phyloP scores from a whole-genome alignment of 805 yeast genomes.

The Schwanniomyces vanrijiae region DNA sequence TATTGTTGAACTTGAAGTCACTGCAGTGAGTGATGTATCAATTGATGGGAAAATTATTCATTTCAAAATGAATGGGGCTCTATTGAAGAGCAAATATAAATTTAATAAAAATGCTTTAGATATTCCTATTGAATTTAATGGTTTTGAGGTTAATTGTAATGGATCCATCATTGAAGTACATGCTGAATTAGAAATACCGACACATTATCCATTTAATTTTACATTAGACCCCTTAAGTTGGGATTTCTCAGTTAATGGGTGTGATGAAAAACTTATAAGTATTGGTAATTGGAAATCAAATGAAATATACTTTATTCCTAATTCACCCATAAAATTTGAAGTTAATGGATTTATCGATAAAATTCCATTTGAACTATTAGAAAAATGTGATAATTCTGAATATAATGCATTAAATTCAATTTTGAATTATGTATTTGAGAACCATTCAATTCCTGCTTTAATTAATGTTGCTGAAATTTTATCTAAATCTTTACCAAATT shows the following conservation, averaged over 20 bases:
- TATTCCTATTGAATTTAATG: conserved; percentile 15
- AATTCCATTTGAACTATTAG: conserved; percentile 17
- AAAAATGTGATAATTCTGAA: conserved; percentile 17
- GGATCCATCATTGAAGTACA: conserved; percentile 8
- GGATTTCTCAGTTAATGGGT: conserved; percentile 27
- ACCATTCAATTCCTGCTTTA: conserved; percentile 13
- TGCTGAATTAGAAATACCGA: conserved; percentile 9
- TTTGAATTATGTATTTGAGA: conserved; percentile 16
- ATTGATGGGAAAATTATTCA: conserved; percentile 16
- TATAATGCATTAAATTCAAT: conserved; percentile 19
- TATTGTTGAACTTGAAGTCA: conserved; percentile 20
- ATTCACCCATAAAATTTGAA: conserved; percentile 10
- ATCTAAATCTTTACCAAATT: conserved; percentile 17
- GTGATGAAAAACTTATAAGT: conserved; percentile 15
- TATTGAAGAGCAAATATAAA: not conserved
- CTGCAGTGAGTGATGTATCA: conserved; percentile 16
- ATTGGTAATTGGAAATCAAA: conserved; percentile 25
- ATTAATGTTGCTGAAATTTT: conserved; percentile 17
- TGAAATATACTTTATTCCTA: conserved; percentile 14
- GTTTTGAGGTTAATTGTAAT: conserved; percentile 10
- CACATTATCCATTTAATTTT: conserved; percentile 16
- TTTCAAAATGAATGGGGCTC: conserved; percentile 10
- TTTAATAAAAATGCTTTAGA: conserved; percentile 9
- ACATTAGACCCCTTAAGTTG: conserved; percentile 22
- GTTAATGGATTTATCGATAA: conserved; percentile 19